These are phyloP conservation scores for Pseudogymnoascus sp. DNA, from an alignment of 2,329 filamentous ascomycete species.

Conservation along the genomic window DNA sequence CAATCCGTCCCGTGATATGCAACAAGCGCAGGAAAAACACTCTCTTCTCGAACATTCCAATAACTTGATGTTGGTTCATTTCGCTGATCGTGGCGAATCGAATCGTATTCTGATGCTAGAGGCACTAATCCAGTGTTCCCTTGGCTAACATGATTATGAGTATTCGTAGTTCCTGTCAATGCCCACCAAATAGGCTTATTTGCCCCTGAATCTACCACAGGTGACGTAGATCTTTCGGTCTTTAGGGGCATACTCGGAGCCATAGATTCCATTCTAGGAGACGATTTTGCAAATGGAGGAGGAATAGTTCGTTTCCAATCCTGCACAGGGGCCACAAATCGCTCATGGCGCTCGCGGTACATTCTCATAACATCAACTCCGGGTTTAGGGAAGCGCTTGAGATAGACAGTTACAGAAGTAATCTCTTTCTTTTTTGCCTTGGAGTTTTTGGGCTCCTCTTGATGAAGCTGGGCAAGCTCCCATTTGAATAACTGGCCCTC, in stretches of 20 bases:
- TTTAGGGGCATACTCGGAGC: constrained; percentile 34
- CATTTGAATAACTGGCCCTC: constrained; percentile 23
- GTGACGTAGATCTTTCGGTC: constrained; percentile 42
- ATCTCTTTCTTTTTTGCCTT: constrained; percentile 19
- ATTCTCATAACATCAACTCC: constrained; percentile 18
- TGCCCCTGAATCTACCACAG: constrained; percentile 32
- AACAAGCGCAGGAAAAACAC: constrained; percentile 66
- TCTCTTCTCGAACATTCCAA: constrained; percentile 77
- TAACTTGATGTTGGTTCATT: constrained; percentile 63
- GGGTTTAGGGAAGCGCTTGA: constrained; percentile 19
- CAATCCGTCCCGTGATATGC: constrained; percentile 74
- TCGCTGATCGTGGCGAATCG: constrained; percentile 11
- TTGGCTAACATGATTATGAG: background rate
- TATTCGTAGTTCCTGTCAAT: constrained; percentile 80
- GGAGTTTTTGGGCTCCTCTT: constrained; percentile 2
- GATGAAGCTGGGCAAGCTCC: constrained; percentile 24
- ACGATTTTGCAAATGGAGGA: constrained; percentile 18
- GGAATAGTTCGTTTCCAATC: constrained; percentile 24
- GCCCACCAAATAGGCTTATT: constrained; percentile 70
- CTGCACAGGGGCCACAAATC: constrained; percentile 33
- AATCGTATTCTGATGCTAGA: background rate
- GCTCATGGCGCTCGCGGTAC: constrained; percentile 17
- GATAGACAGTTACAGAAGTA: constrained; percentile 22
- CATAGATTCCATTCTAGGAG: constrained; percentile 25
- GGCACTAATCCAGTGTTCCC: background rate